Conservation (phyloP, 1,284 basidiomycete genomes). For the Moesziomyces sp. region DNA sequence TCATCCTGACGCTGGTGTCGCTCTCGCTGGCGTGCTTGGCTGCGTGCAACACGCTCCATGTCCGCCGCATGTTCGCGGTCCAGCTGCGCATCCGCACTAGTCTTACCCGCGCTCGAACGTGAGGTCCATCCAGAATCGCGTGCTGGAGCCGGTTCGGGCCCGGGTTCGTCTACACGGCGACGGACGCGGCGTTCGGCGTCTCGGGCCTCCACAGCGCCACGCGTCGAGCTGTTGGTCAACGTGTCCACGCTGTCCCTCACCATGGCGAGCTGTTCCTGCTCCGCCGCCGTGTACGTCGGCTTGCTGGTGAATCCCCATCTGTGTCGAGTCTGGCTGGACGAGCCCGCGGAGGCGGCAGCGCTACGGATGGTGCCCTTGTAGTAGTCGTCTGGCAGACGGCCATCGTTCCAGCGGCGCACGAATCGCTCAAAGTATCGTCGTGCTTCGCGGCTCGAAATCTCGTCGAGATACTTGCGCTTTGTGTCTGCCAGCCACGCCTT, state of each 20-base stretch:
- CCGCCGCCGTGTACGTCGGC: slow-evolving; percentile 17
- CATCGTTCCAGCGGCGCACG: slow-evolving; percentile 44
- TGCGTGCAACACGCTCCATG: slow-evolving; percentile 2
- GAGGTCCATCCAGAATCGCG: slow-evolving; percentile 26
- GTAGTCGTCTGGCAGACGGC: slow-evolving; percentile 17
- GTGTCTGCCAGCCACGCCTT: slow-evolving; percentile 48
- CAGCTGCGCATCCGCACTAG: slow-evolving; percentile 8
- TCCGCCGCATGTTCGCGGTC: slow-evolving; percentile 22
- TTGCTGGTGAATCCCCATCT: slow-evolving; percentile 31
- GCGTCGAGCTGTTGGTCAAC: slow-evolving; percentile 36
- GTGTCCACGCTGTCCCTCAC: slow-evolving; percentile 48
- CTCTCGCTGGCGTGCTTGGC: slow-evolving; percentile 5
- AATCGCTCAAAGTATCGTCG: slow-evolving; percentile 52
- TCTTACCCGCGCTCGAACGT: background rate
- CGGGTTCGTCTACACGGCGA: slow-evolving; percentile 1
- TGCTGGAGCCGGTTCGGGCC: slow-evolving; percentile 2
- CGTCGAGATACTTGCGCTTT: slow-evolving; percentile 46
- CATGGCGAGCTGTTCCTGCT: slow-evolving; percentile 26
- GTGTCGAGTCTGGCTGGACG: slow-evolving; percentile 35
- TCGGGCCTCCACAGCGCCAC: slow-evolving; percentile 43
- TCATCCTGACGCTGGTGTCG: slow-evolving; percentile 8
- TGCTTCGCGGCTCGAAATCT: slow-evolving; percentile 42
- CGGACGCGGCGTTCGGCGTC: slow-evolving; percentile 27
- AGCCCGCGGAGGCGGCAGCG: background rate
- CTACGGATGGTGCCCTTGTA: slow-evolving; percentile 22